Percentiles rank a stretch among this genome's conserved stretches.
phyloP scores from a whole-genome alignment of 192 early-diverging fungal species.

The Fimicolochytrium jonesii region DNA sequence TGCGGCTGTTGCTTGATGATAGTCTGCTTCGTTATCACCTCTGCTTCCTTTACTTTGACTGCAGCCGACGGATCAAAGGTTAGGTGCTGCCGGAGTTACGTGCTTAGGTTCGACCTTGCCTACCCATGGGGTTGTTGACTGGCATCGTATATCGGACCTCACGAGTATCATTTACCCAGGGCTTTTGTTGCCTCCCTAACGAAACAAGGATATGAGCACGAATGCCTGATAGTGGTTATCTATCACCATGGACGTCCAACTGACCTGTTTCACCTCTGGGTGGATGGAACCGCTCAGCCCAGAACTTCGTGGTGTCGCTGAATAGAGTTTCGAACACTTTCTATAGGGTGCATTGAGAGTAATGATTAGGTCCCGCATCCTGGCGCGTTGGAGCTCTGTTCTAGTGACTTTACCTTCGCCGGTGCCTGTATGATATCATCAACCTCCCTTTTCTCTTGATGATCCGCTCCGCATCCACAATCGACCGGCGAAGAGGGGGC shows the following conservation, averaged over 20 bases:
- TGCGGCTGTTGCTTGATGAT: conserved; percentile 56
- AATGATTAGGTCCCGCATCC: too few relatives aligned
- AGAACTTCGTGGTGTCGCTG: conserved; percentile 34
- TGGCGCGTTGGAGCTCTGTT: too few relatives aligned
- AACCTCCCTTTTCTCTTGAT: conserved; percentile 59
- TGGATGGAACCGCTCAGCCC: conserved; percentile 49
- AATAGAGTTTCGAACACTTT: conserved; percentile 56
- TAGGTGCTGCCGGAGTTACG: neutral
- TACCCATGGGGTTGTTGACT: conserved; percentile 68
- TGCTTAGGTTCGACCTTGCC: neutral
- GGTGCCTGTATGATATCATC: conserved; percentile 49
- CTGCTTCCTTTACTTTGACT: conserved; percentile 69
- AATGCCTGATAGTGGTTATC: too few relatives aligned
- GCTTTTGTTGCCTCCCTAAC: too few relatives aligned
- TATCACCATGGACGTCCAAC: too few relatives aligned
- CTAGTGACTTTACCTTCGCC: too few relatives aligned
- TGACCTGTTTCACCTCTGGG: conserved; percentile 37
- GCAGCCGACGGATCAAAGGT: neutral
- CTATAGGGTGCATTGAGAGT: too few relatives aligned
- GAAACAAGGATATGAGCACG: too few relatives aligned
- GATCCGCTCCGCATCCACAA: conserved; percentile 63
- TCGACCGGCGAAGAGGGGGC: conserved; percentile 42
- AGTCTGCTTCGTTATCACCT: conserved; percentile 53
- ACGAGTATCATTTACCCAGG: conserved; percentile 23
- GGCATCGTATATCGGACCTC: conserved; percentile 62